These are phyloP conservation scores for Beauveria sp. DNA, from an alignment of 2,329 filamentous ascomycete species.

Conservation along the genomic window DNA sequence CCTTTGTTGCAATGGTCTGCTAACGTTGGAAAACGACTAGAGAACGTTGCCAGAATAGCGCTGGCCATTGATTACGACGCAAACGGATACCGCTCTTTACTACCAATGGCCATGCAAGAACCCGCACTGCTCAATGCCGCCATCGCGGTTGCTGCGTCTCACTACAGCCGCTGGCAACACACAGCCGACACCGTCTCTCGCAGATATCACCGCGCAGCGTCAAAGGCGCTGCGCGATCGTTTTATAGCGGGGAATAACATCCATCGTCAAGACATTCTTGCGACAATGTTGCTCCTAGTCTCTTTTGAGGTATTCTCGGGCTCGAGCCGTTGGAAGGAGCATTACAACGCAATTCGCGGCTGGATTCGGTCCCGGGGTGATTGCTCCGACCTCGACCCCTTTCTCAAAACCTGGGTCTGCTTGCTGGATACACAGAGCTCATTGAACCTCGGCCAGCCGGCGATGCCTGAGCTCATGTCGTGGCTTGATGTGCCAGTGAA, in stretches of 20 bases:
- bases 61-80: not conserved
- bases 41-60: not conserved
- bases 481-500: not conserved
- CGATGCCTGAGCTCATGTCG: not conserved
- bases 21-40: not conserved
- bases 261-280: not conserved
- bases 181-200: not conserved
- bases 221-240: not conserved
- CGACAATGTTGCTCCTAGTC: not conserved
- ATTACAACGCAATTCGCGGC: not conserved
- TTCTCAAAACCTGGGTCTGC: not conserved
- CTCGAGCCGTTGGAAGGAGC: not conserved
- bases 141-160: not conserved
- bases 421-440: not conserved
- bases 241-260: not conserved
- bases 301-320: not conserved
- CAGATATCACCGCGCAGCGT: not conserved
- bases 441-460: not conserved
- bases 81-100: not conserved
- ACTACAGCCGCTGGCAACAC: not conserved
- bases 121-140: not conserved
- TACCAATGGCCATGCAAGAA: not conserved
- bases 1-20: not conserved
- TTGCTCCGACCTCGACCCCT: not conserved
- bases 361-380: not conserved